Evolutionary conservation across 2,329 filamentous ascomycete genomes (phyloP).

Genomic region (Diaporthe vaccinii): DNA sequence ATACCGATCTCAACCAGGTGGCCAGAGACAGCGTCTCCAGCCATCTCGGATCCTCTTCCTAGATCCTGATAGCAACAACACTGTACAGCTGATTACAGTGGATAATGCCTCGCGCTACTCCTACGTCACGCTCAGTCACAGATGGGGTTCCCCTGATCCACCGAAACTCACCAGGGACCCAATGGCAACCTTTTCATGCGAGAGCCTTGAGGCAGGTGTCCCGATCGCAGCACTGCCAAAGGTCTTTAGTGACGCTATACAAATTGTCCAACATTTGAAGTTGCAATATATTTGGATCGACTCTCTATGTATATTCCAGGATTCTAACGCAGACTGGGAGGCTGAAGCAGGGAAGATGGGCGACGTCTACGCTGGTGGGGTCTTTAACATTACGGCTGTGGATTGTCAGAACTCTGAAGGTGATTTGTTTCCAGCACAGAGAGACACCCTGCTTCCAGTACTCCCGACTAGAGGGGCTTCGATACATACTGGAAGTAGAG

Average conservation of each 20-base stretch:
- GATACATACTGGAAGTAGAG: neutral
- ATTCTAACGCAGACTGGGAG: slow-evolving; percentile 14
- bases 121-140: slow-evolving; percentile 26
- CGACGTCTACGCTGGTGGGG: slow-evolving; percentile 6
- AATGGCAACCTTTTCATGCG: neutral
- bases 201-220: slow-evolving; percentile 2
- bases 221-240: neutral
- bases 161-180: slow-evolving; percentile 6
- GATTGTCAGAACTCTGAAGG: neutral
- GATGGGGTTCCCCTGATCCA: slow-evolving; percentile 7
- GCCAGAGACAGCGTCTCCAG: neutral
- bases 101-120: neutral
- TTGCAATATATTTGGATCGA: slow-evolving; percentile 25
- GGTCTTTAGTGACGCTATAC: neutral
- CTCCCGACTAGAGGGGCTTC: neutral
- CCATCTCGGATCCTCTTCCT: neutral
- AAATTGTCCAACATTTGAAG: neutral
- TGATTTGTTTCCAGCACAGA: neutral
- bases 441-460: neutral
- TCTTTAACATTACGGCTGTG: slow-evolving; percentile 14
- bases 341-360: slow-evolving; percentile 16
- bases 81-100: neutral
- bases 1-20: neutral
- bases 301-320: slow-evolving; percentile 14
- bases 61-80: neutral